phyloP scores from a whole-genome alignment of 2,329 filamentous ascomycete species.

The Chalaropsis thielavioides region DNA sequence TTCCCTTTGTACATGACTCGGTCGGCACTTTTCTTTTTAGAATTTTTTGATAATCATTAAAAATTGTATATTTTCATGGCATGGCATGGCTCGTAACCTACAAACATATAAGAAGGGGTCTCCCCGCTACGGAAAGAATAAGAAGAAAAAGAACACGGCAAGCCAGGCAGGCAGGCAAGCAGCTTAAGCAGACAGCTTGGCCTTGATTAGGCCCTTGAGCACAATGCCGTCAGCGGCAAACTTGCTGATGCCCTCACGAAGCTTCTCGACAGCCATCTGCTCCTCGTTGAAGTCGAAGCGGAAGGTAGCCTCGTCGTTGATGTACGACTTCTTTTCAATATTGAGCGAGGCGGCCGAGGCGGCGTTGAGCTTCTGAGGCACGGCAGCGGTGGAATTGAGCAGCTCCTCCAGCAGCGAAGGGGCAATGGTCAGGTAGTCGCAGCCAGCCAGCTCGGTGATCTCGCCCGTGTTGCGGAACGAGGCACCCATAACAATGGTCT shows the following conservation, averaged over 20 bases:
- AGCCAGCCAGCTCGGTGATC: slow-evolving; percentile 95
- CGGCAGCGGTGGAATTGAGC: slow-evolving; percentile 62
- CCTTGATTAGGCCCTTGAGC: slow-evolving; percentile 79
- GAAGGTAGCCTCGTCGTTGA: slow-evolving; percentile 79
- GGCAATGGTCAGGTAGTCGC: slow-evolving; percentile 88
- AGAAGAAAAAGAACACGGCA: not conserved
- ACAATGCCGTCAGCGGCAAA: slow-evolving; percentile 92
- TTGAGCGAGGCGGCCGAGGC: slow-evolving; percentile 49
- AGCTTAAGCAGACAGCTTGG: slow-evolving; percentile 52
- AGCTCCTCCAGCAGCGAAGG: slow-evolving; percentile 72
- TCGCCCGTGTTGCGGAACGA: slow-evolving; percentile 94
- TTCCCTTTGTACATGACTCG: not conserved
- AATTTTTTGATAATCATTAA: not conserved
- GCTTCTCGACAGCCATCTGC: slow-evolving; percentile 98
- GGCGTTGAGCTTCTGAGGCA: slow-evolving; percentile 87
- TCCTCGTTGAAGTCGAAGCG: slow-evolving; percentile 99
- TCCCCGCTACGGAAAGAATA: no score
- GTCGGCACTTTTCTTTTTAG: no score
- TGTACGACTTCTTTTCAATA: slow-evolving; percentile 80
- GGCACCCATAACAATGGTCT: slow-evolving; percentile 98
- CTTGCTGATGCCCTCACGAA: slow-evolving; percentile 98
- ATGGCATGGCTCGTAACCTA: not conserved
- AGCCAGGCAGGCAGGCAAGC: no score
- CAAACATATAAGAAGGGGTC: no score
- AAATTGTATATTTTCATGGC: slow-evolving; percentile 6